Evolutionary conservation across 768 basidiomycete genomes (phyloP), one percentile per base, ranked within the genome.

Genomic region (Agaricus blazei): DNA sequence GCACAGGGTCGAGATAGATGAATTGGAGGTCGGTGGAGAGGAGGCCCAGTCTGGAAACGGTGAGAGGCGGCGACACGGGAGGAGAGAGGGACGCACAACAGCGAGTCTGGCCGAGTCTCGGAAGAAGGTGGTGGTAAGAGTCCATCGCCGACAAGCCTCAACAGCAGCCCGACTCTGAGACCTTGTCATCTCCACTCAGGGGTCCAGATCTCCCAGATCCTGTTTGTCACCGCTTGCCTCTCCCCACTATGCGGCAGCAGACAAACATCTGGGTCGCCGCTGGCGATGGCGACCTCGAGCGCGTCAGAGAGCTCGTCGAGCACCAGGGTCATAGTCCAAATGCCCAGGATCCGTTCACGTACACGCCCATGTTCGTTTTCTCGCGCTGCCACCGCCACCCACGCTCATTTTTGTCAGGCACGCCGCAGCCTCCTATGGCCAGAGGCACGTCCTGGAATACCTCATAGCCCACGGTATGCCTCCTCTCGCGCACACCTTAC

Each of bases 231-330:
- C 58, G 60, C 64, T 67, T 64, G 62, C 29, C 41, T 42, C 48
- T 12, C 44, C 28, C 51, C 36, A 40, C 56, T 47, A 65, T 65
- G 61, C 12, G 15, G 24, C 48, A 56, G 31, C 56, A n/a, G 57
- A 82, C 81, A 66, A 95, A 95, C 70, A 87, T 97, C 44, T 97
- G 94, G 94, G 82, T 97, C 36, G 94, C 94, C 44, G 90, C 94
- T 0, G 88, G 84, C 45, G 94, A 97, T 65, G 94, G 94, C 42
- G 89, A 97, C 72, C 69, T 95, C 34, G 70, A 71, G n/a, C 77
- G 88, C 48, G 84, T 97, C 38, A 77, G 74, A 70, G 75, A 81
- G 54, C 77, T 88, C 61, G 70, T 88, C 61, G 84, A 86, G 64
- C 69, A 71, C 1, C 70, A 82, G 61, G 70, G 81, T 77, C 49